These are phyloP conservation scores for Crotalaria pallida DNA, from an alignment of 306 rosid genomes.

Conservation along the genomic window DNA sequence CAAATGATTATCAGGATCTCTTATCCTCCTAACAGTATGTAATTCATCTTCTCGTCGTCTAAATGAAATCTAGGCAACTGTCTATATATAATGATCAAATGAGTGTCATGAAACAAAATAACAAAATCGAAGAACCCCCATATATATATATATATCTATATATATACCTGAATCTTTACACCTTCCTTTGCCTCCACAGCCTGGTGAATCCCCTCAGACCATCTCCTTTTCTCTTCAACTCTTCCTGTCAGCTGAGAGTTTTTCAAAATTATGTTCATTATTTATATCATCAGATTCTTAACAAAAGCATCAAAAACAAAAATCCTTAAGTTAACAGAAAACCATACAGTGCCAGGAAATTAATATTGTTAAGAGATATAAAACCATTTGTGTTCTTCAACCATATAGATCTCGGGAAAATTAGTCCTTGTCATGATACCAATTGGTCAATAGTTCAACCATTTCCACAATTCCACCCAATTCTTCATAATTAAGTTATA, in stretches of 20 bases:
- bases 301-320: conserved; percentile 11
- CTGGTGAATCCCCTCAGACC: conserved; percentile 99
- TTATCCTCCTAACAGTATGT: background rate
- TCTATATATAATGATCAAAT: background rate
- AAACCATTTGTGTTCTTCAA: background rate
- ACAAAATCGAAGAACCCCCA: conserved; percentile 13
- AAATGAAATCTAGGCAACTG: background rate
- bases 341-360: background rate
- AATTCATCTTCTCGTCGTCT: background rate
- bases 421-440: background rate
- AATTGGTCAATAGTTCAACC: conserved; percentile 5
- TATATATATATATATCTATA: too few relatives aligned
- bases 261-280: conserved; percentile 15
- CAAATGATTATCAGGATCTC: conserved; percentile 6
- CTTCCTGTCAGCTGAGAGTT: conserved; percentile 79
- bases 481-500: background rate
- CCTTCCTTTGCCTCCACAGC: conserved; percentile 99
- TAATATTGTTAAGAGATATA: background rate
- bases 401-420: background rate
- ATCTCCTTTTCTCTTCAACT: conserved; percentile 95
- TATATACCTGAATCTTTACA: conserved; percentile 83
- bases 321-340: background rate
- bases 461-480: background rate
- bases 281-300: conserved; percentile 17
- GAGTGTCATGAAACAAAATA: conserved; percentile 7